These are phyloP conservation scores for Colletotrichum aenigma DNA, from an alignment of 2,329 filamentous ascomycete genomes.

Conservation along the genomic window DNA sequence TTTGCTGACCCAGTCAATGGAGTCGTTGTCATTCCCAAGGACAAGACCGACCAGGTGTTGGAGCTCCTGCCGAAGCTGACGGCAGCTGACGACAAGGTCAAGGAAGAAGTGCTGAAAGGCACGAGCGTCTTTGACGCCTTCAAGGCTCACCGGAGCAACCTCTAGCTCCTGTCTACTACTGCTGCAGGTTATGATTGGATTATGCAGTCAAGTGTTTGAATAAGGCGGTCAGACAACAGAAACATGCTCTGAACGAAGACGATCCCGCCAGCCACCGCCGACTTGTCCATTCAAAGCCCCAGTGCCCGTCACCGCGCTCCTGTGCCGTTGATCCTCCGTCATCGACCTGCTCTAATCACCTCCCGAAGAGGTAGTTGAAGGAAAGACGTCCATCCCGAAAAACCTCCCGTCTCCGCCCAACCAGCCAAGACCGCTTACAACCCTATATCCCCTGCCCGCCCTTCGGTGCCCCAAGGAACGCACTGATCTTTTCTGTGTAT, in stretches of 20 bases:
- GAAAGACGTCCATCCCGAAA: background rate
- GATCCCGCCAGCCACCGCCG: background rate
- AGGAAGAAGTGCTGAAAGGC: slow-evolving; percentile 66
- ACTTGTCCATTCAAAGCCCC: background rate
- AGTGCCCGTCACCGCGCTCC: background rate
- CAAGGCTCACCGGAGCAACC: slow-evolving; percentile 53
- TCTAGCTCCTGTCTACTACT: slow-evolving; percentile 19
- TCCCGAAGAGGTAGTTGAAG: background rate
- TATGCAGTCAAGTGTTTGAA: background rate
- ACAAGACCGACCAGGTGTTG: slow-evolving; percentile 63
- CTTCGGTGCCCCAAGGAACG: background rate
- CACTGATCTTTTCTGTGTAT: background rate
- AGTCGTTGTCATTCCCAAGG: slow-evolving; percentile 69
- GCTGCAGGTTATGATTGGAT: background rate
- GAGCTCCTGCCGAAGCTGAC: slow-evolving; percentile 59
- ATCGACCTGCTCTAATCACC: background rate
- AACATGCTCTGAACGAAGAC: slow-evolving; percentile 22
- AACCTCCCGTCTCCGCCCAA: background rate
- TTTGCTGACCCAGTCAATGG: slow-evolving; percentile 74
- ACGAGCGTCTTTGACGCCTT: slow-evolving; percentile 71
- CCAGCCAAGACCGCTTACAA: background rate
- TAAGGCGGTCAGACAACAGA: slow-evolving; percentile 18
- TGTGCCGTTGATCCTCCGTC: background rate
- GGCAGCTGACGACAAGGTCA: slow-evolving; percentile 63
- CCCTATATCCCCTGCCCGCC: background rate